A percentile compares a stretch with the other conserved stretches of the same genome.
Evolutionary conservation across 805 yeast genomes (phyloP).

Genomic region (Pichia scutulata): DNA sequence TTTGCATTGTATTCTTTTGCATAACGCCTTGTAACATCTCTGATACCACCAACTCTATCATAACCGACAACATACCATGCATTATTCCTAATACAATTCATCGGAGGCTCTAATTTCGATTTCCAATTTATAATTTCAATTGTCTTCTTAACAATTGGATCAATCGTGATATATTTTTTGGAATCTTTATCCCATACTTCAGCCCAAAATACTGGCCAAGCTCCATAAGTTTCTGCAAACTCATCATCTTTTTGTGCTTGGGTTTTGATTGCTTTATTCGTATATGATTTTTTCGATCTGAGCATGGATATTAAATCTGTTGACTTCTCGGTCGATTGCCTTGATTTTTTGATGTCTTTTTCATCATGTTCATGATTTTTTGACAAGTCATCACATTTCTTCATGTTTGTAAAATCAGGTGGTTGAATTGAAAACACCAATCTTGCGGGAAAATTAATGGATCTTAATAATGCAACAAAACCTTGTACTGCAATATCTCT

Average conservation of each 20-base stretch:
- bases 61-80: slow-evolving; percentile 72
- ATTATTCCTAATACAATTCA: slow-evolving; percentile 46
- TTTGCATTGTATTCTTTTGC: slow-evolving; percentile 63
- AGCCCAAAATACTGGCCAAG: slow-evolving; percentile 80
- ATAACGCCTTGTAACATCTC: slow-evolving; percentile 85
- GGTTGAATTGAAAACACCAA: slow-evolving; percentile 82
- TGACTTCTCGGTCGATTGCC: neutral
- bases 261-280: slow-evolving; percentile 7
- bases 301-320: slow-evolving; percentile 16
- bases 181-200: slow-evolving; percentile 83
- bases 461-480: slow-evolving; percentile 66
- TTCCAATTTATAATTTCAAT: slow-evolving; percentile 54
- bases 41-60: slow-evolving; percentile 54
- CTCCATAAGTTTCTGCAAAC: slow-evolving; percentile 4
- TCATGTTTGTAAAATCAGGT: slow-evolving; percentile 61
- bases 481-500: slow-evolving; percentile 83
- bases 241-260: slow-evolving; percentile 4
- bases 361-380: slow-evolving; percentile 10
- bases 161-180: slow-evolving; percentile 77
- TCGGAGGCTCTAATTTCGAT: slow-evolving; percentile 56
- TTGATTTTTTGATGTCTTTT: neutral
- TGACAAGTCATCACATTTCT: slow-evolving; percentile 8
- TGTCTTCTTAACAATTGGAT: slow-evolving; percentile 58
- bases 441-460: slow-evolving; percentile 65
- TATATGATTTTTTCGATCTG: slow-evolving; percentile 20